These are phyloP conservation scores for Skeletonema grethae DNA, from an alignment of 108 stramenopile species.

Conservation along the genomic window DNA sequence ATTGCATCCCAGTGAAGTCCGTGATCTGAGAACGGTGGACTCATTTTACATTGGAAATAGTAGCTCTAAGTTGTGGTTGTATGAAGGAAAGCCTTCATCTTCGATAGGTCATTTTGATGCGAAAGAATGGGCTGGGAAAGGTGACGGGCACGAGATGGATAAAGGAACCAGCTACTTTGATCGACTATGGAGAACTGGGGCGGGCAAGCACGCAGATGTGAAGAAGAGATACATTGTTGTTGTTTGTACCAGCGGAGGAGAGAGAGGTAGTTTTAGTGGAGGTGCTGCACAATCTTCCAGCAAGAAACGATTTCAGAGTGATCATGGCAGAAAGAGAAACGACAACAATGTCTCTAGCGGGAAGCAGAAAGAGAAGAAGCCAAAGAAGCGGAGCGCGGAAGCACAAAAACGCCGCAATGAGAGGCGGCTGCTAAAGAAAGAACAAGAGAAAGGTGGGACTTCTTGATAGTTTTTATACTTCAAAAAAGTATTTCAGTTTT, in stretches of 20 bases:
- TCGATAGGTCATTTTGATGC: constrained; percentile 60
- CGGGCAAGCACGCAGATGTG: constrained; percentile 73
- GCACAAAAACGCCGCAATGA: constrained; percentile 49
- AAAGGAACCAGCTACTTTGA: constrained; percentile 84
- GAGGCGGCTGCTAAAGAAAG: constrained; percentile 42
- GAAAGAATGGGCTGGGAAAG: not conserved
- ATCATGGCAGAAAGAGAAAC: not conserved
- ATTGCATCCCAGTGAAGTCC: constrained; percentile 18
- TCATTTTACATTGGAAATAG: constrained; percentile 6
- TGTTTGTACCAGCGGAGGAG: constrained; percentile 27
- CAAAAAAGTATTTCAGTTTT: no score
- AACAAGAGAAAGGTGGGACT: constrained; percentile 5
- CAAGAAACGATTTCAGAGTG: not conserved
- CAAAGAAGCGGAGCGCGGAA: constrained; percentile 38
- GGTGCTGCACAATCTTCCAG: not conserved
- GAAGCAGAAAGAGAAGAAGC: constrained; percentile 15
- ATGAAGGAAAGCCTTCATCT: constrained; percentile 70
- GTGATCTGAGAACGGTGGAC: constrained; percentile 30
- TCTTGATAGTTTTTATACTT: no score
- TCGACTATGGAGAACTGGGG: constrained; percentile 83
- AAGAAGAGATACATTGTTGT: constrained; percentile 60
- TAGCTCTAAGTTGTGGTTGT: constrained; percentile 40
- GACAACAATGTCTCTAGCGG: not conserved
- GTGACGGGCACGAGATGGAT: not conserved
- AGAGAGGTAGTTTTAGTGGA: not conserved